phyloP scores from a whole-genome alignment of 306 rosid species.

The Cicer chorassanicum region DNA sequence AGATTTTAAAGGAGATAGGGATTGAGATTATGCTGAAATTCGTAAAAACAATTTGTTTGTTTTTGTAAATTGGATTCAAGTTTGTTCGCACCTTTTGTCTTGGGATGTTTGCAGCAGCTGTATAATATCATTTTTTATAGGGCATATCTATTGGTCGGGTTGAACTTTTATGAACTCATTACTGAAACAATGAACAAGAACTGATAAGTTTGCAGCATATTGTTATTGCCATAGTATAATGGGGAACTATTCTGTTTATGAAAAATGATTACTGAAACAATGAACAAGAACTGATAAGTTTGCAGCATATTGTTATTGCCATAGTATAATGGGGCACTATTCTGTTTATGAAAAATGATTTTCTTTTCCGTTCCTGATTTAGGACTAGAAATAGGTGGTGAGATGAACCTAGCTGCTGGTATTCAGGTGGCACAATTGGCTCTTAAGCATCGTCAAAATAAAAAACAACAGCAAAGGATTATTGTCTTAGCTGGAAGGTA shows the following conservation, averaged over 20 bases:
- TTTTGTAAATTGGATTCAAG: slow-evolving; percentile 2
- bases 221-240: slow-evolving; percentile 22
- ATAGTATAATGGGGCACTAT: background rate
- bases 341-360: slow-evolving; percentile 22
- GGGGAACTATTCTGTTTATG: background rate
- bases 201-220: slow-evolving; percentile 15
- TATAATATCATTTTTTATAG: background rate
- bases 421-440: slow-evolving; percentile 99
- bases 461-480: slow-evolving; percentile 96
- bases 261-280: slow-evolving; percentile 26
- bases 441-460: slow-evolving; percentile 96
- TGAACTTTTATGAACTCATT: slow-evolving; percentile 20
- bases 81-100: slow-evolving; percentile 8
- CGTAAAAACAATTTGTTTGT: background rate
- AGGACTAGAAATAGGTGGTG: slow-evolving; percentile 96
- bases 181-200: slow-evolving; percentile 5
- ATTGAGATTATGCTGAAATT: slow-evolving; percentile 24
- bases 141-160: background rate
- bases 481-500: slow-evolving; percentile 95
- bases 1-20: slow-evolving; percentile 34
- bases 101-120: slow-evolving; percentile 35
- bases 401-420: slow-evolving; percentile 91
- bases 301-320: slow-evolving; percentile 34
- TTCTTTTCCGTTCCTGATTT: slow-evolving; percentile 4
- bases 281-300: slow-evolving; percentile 3